phyloP scores from a whole-genome alignment of 345 rosid species.

The Citrus mangshanensis region DNA sequence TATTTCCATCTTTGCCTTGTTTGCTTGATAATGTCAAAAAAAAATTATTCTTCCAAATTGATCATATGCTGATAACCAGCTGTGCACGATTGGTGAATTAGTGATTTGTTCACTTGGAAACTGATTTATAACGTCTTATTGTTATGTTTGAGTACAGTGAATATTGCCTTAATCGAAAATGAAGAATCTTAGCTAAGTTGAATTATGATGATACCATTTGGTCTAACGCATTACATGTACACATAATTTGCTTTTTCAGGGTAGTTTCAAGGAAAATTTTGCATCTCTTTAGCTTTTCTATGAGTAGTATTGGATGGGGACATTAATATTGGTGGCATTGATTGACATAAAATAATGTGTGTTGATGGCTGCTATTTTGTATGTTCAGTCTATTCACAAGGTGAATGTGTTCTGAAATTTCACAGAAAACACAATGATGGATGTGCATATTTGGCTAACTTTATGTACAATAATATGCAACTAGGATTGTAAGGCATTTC shows the following conservation, averaged over 20 bases:
- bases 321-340: background rate
- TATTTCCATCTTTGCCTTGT: background rate
- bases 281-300: background rate
- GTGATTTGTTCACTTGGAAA: background rate
- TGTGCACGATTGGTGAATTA: no score
- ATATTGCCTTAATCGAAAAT: background rate
- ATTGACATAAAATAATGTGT: background rate
- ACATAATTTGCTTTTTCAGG: background rate
- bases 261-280: background rate
- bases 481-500: slow-evolving; percentile 4
- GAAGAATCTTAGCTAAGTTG: background rate
- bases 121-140: background rate
- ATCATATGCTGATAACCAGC: background rate
- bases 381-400: background rate
- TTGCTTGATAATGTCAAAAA: background rate
- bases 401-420: background rate
- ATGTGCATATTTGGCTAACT: background rate
- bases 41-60: background rate
- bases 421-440: background rate
- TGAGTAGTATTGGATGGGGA: background rate
- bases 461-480: background rate
- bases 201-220: background rate
- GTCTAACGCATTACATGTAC: background rate
- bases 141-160: background rate
- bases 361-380: background rate